phyloP scores from a whole-genome alignment of 108 stramenopile genomes.

The Cyclotella baltica region DNA sequence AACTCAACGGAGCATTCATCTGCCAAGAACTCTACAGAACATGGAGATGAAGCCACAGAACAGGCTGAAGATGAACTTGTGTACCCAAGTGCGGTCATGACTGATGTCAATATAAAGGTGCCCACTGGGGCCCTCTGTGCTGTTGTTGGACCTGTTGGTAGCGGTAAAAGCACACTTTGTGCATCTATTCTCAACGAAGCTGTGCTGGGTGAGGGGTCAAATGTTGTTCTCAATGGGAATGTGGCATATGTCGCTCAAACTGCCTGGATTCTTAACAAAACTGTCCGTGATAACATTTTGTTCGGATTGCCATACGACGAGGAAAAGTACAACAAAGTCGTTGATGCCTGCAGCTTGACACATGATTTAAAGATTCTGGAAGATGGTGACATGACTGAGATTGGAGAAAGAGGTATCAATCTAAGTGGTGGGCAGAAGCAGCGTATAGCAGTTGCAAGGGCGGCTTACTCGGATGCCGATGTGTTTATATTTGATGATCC shows the following conservation, averaged over 20 bases:
- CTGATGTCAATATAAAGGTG: conserved; percentile 54
- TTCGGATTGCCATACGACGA: conserved; percentile 85
- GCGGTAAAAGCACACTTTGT: conserved; percentile 82
- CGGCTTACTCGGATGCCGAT: conserved; percentile 84
- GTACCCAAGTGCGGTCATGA: conserved; percentile 62
- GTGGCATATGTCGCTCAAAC: conserved; percentile 89
- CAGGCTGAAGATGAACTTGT: conserved; percentile 34
- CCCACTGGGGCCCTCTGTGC: conserved; percentile 79
- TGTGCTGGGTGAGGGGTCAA: conserved; percentile 55
- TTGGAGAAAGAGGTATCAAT: conserved; percentile 95
- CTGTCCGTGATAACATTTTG: conserved; percentile 93
- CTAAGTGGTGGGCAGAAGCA: conserved; percentile 83
- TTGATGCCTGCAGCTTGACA: conserved; percentile 79
- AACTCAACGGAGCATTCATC: neutral
- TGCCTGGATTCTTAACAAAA: conserved; percentile 94
- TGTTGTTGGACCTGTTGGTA: conserved; percentile 86
- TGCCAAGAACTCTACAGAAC: neutral
- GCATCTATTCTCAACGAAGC: conserved; percentile 84
- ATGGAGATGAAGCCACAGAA: neutral
- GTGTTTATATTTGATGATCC: conserved; percentile 89
- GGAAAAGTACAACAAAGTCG: conserved; percentile 75
- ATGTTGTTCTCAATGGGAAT: conserved; percentile 56
- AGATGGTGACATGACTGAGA: conserved; percentile 89
- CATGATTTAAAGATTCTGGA: conserved; percentile 79
- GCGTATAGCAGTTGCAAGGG: conserved; percentile 78